Percentiles rank a stretch among this genome's conserved stretches.
phyloP scores from a whole-genome alignment of 495 filamentous ascomycete species.

The Xylona heveae region DNA sequence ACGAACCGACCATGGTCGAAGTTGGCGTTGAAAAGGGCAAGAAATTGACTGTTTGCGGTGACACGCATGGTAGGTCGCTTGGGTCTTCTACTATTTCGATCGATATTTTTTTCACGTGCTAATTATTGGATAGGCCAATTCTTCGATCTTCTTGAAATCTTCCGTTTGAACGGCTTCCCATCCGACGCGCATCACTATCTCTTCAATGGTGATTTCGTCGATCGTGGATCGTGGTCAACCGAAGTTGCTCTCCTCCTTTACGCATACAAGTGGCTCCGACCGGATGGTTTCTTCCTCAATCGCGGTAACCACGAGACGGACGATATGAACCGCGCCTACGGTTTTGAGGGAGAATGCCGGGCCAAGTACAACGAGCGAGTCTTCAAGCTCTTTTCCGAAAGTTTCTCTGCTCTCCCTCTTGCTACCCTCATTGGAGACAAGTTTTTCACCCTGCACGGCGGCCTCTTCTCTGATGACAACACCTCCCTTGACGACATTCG shows the following conservation, averaged over 20 bases:
- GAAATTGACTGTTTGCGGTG: slow-evolving; percentile 83
- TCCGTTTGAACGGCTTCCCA: slow-evolving; percentile 73
- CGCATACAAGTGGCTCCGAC: slow-evolving; percentile 89
- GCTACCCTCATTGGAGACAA: slow-evolving; percentile 84
- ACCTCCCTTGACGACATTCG: slow-evolving; percentile 80
- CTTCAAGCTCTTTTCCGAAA: slow-evolving; percentile 97
- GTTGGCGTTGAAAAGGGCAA: slow-evolving; percentile 56
- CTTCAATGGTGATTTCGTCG: slow-evolving; percentile 98
- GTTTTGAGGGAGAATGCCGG: slow-evolving; percentile 95
- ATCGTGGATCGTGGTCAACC: slow-evolving; percentile 91
- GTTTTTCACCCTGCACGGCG: slow-evolving; percentile 85
- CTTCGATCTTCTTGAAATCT: slow-evolving; percentile 92
- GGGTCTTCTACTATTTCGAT: slow-evolving; percentile 1
- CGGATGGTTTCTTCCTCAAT: slow-evolving; percentile 82
- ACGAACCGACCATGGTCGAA: slow-evolving; percentile 95
- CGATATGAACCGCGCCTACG: slow-evolving; percentile 98
- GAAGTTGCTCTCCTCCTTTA: slow-evolving; percentile 90
- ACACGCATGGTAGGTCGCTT: slow-evolving; percentile 64
- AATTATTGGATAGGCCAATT: slow-evolving; percentile 49
- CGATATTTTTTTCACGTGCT: slow-evolving; percentile 2
- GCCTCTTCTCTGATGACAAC: slow-evolving; percentile 94
- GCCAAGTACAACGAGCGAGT: slow-evolving; percentile 91
- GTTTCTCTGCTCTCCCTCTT: slow-evolving; percentile 84
- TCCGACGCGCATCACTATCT: slow-evolving; percentile 74
- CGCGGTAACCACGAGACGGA: slow-evolving; percentile 98